These are phyloP conservation scores for Sambucus nigra DNA, from an alignment of 129 eudicot genomes.

Conservation along the genomic window DNA sequence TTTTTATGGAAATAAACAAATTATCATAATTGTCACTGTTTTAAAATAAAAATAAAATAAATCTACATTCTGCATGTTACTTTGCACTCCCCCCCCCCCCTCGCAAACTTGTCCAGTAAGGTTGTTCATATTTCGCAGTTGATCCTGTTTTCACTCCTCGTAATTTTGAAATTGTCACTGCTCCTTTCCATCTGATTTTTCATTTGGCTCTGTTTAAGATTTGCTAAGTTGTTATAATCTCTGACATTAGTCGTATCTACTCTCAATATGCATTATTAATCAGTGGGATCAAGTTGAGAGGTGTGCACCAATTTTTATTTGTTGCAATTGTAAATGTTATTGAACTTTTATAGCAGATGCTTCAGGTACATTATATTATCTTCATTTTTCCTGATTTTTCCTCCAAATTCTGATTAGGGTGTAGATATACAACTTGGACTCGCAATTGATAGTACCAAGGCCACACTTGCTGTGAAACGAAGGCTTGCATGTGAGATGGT, in stretches of 20 bases:
- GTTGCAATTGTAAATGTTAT: background rate
- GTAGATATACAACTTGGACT: slow-evolving; percentile 98
- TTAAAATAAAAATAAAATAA: background rate
- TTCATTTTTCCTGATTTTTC: slow-evolving; percentile 3
- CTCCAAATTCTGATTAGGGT: slow-evolving; percentile 34
- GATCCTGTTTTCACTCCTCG: background rate
- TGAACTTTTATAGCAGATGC: background rate
- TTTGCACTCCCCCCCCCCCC: no score
- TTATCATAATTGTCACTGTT: background rate
- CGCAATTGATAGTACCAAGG: slow-evolving; percentile 95
- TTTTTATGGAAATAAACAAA: no score
- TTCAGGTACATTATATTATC: background rate
- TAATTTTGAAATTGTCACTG: background rate
- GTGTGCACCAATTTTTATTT: background rate
- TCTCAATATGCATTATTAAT: background rate
- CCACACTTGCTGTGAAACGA: slow-evolving; percentile 94
- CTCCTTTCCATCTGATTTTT: background rate
- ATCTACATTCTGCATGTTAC: background rate
- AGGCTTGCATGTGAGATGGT: slow-evolving; percentile 99
- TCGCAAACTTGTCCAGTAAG: no score
- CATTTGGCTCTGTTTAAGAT: background rate
- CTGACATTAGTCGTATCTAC: background rate
- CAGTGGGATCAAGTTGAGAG: background rate
- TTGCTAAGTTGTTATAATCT: background rate
- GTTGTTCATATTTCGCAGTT: background rate